Evolutionary conservation across 2,329 filamentous ascomycete genomes (phyloP).

Genomic region (Microdochium trichocladiopsis): DNA sequence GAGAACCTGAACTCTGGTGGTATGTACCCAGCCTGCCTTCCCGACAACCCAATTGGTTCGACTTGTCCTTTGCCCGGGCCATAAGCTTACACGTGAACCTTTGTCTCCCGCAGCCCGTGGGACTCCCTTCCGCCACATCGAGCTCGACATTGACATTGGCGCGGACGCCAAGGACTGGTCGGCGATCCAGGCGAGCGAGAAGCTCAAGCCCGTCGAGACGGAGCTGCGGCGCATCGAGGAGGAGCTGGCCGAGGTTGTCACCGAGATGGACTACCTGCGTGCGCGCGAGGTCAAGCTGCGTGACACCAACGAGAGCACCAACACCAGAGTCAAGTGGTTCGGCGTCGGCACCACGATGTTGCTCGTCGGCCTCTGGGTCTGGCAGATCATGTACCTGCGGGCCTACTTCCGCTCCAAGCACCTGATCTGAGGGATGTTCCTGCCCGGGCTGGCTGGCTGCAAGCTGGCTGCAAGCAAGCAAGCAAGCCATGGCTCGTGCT

Average conservation of each 20-base stretch:
- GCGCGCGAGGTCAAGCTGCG: constrained; percentile 86
- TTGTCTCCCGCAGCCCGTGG: constrained; percentile 23
- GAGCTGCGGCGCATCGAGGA: constrained; percentile 92
- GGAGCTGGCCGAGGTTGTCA: constrained; percentile 78
- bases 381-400: constrained; percentile 96
- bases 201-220: constrained; percentile 94
- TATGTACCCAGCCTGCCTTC: constrained; percentile 35
- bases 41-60: neutral
- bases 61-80: neutral
- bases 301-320: constrained; percentile 99
- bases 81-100: constrained; percentile 6
- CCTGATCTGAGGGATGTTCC: constrained; percentile 15
- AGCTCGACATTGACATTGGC: constrained; percentile 93
- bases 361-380: constrained; percentile 80
- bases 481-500: neutral
- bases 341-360: constrained; percentile 89
- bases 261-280: constrained; percentile 94
- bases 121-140: constrained; percentile 62
- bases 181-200: constrained; percentile 91
- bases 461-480: too few species aligned
- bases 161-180: constrained; percentile 98
- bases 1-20: constrained; percentile 71
- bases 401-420: constrained; percentile 79
- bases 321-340: constrained; percentile 98
- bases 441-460: too few species aligned